Conservation (phyloP, 768 basidiomycete genomes). For the Mycena galericulata region DNA sequence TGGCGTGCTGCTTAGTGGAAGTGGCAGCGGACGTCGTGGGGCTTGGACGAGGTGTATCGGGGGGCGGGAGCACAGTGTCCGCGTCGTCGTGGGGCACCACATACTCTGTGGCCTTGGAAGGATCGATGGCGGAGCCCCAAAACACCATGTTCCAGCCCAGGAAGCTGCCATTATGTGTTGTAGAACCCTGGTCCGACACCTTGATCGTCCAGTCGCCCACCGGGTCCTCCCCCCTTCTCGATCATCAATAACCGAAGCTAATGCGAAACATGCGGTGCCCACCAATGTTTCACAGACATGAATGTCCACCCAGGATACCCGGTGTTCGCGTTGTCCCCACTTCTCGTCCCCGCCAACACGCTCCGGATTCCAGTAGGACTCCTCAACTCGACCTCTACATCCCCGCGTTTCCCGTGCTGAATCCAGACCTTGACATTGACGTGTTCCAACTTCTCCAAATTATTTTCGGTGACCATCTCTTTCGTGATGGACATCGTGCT, state of each 20-base stretch:
- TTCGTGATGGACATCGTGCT: constrained; percentile 75
- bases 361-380: constrained; percentile 91
- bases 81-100: constrained; percentile 66
- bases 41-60: constrained; percentile 48
- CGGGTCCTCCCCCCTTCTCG: constrained; percentile 89
- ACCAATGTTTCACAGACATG: constrained; percentile 99
- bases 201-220: constrained; percentile 90
- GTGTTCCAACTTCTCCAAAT: constrained; percentile 92
- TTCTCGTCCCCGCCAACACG: constrained; percentile 80
- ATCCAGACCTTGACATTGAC: constrained; percentile 95
- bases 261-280: constrained; percentile 39
- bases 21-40: constrained; percentile 51
- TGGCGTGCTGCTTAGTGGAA: constrained; percentile 74
- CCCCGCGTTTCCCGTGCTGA: constrained; percentile 85
- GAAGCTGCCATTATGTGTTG: constrained; percentile 72
- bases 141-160: constrained; percentile 51
- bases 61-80: constrained; percentile 61
- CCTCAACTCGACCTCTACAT: constrained; percentile 90
- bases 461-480: constrained; percentile 74
- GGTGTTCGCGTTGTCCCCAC: constrained; percentile 68
- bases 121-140: constrained; percentile 3
- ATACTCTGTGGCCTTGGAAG: constrained; percentile 1
- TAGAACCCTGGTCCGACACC: constrained; percentile 84
- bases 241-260: constrained; percentile 5
- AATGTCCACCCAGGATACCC: constrained; percentile 98